A percentile compares a stretch with the other conserved stretches of the same genome.
phyloP scores from a whole-genome alignment of 768 basidiomycete genomes.

The Lentinula lateritia region DNA sequence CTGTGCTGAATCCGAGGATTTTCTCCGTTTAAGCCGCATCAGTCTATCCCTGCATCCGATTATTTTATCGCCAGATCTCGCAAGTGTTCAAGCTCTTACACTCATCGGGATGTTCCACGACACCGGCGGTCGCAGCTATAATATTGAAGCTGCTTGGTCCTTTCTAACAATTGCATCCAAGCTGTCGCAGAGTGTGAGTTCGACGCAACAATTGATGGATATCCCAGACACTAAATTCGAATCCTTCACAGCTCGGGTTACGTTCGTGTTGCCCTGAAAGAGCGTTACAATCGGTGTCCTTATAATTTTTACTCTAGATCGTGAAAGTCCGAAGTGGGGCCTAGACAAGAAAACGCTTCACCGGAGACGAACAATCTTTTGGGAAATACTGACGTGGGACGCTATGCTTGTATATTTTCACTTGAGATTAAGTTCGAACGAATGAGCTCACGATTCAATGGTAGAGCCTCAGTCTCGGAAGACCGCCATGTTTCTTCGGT shows the following conservation, averaged over 20 bases:
- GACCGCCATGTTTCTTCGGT: constrained; percentile 25
- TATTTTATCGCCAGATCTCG: constrained; percentile 6
- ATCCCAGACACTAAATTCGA: not conserved
- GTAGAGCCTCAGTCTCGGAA: constrained; percentile 28
- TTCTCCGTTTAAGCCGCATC: constrained; percentile 10
- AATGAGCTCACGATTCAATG: not conserved
- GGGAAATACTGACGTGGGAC: constrained; percentile 38
- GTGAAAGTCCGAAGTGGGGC: constrained; percentile 39
- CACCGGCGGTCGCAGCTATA: constrained; percentile 13
- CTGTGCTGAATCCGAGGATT: constrained; percentile 14
- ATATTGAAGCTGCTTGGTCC: constrained; percentile 28
- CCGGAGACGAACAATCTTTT: constrained; percentile 38
- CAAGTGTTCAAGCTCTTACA: constrained; percentile 14
- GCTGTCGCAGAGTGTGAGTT: constrained; percentile 26
- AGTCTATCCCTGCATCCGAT: constrained; percentile 10
- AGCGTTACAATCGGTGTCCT: not conserved
- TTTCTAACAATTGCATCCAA: constrained; percentile 23
- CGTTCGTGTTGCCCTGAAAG: not conserved
- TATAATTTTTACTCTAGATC: constrained; percentile 23
- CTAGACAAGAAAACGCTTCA: constrained; percentile 31
- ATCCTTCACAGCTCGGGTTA: not conserved
- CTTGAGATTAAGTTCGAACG: not conserved
- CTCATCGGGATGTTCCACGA: constrained; percentile 11
- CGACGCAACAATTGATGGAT: too few relatives aligned
- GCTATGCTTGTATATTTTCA: constrained; percentile 27